Base-by-base conservation (phyloP, 164 flowering plant species). In the Vitis amurensis region DNA sequence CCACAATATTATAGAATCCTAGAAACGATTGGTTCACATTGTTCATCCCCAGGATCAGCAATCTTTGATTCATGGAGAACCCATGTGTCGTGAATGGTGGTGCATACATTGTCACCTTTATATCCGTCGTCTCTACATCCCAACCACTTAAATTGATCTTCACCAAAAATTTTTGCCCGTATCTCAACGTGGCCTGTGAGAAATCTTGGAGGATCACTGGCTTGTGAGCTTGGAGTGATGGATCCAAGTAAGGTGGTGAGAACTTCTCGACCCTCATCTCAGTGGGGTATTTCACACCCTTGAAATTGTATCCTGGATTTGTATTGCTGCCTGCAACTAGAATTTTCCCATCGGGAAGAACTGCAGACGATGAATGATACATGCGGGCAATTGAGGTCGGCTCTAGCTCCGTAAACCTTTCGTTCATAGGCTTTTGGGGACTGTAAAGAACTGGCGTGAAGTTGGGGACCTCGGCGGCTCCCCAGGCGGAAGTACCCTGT, bases 71-170 rank as follows among this genome's bases (percentile, higher is more conserved):
- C 91, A 80, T 81, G 2, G 96, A 87, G 68, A 69, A 86, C 1
- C 97, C 91, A 51, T 94, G 98, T 0, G 97, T 94, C 1, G 97
- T 89, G 48, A 90, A 94, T 0, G 98, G 89, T 0, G 97, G 97
- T 0, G 81, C 59, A 13, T 81, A 84, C 79, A 94, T 81, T 1
- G 89, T 83, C 37, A 94, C 86, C 82, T 74, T 74, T 0, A 88
- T 0, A 6, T 88, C 79, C 0, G n/a, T 8, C 23, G 4, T 58
- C 0, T 17, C 29, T 0, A 70, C 17, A 0, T 7, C 50, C 11
- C 3, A 14, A 0, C 17, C 56, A 2, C 3, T 3, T 51, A 76
- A 48, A 9, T 8, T 37, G 62, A 88, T 23, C 14, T 66, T 30
- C 13, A 88, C 1, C 3, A 4, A 9, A 55, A 88, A 85, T 0